Conservation (phyloP, 352 stramenopile species). For the Phytophthora capsici region DNA sequence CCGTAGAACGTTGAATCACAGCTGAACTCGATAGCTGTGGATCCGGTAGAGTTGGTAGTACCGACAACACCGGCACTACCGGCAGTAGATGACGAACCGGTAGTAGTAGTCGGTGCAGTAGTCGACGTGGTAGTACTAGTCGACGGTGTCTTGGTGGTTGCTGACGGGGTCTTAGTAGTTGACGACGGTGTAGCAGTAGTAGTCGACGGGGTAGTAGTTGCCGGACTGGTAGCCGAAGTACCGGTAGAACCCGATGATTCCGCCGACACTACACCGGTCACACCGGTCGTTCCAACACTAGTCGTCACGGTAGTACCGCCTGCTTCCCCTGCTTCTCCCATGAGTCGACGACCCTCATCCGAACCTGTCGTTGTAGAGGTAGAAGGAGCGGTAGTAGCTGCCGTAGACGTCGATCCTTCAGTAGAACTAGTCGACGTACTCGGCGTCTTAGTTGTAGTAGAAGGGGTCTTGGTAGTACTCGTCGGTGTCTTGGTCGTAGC, state of each 20-base stretch:
- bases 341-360: conserved; percentile 23
- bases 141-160: conserved; percentile 11
- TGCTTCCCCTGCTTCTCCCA: conserved; percentile 27
- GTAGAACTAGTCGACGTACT: conserved; percentile 27
- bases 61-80: conserved; percentile 11
- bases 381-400: conserved; percentile 28
- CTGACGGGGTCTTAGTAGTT: conserved; percentile 15
- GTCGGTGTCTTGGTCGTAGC: conserved; percentile 34
- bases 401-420: conserved; percentile 17
- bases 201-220: conserved; percentile 1
- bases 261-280: conserved; percentile 16
- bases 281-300: background rate
- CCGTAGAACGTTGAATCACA: conserved; percentile 83
- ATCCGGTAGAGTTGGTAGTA: conserved; percentile 10
- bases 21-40: conserved; percentile 57
- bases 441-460: conserved; percentile 16
- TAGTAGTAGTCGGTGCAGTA: conserved; percentile 12
- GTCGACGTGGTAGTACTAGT: conserved; percentile 7
- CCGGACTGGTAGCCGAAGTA: background rate
- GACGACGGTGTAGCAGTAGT: conserved; percentile 27
- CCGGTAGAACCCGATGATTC: conserved; percentile 8
- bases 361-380: conserved; percentile 21
- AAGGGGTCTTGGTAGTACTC: conserved; percentile 27
- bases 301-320: conserved; percentile 14
- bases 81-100: conserved; percentile 16